Evolutionary conservation across 192 early-diverging fungal genomes (phyloP).

Genomic region (Lobosporangium transversale): DNA sequence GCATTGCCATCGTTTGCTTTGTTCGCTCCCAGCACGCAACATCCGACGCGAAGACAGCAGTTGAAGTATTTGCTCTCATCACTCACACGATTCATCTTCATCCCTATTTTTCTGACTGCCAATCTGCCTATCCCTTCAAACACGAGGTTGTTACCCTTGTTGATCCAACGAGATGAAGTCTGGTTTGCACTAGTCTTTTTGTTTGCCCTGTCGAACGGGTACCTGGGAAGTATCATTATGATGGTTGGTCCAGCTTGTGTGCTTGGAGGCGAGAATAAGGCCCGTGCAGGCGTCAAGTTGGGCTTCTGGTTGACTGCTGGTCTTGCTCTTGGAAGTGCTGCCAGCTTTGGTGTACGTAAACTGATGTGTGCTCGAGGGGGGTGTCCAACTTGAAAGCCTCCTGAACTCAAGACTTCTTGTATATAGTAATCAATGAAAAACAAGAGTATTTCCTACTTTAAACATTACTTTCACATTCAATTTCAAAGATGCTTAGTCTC

Average conservation of each 20-base stretch:
- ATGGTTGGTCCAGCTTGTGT: slow-evolving; percentile 64
- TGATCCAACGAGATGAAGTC: slow-evolving; percentile 55
- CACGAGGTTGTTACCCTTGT: slow-evolving; percentile 41
- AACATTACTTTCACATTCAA: too few species aligned
- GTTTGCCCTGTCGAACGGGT: slow-evolving; percentile 76
- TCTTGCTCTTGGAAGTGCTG: slow-evolving; percentile 71
- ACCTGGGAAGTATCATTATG: slow-evolving; percentile 69
- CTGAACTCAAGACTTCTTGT: too few species aligned
- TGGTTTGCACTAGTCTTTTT: slow-evolving; percentile 66
- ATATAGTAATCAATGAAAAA: too few species aligned
- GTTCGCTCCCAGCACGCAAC: slow-evolving; percentile 59
- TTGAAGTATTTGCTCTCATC: slow-evolving; percentile 56
- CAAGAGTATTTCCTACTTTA: too few species aligned
- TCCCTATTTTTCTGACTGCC: slow-evolving; percentile 77
- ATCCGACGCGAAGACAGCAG: slow-evolving; percentile 52
- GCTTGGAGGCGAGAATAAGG: slow-evolving; percentile 58
- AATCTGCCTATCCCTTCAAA: slow-evolving; percentile 64
- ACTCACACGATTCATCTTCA: slow-evolving; percentile 62
- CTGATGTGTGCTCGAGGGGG: slow-evolving; percentile 50
- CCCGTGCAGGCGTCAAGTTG: slow-evolving; percentile 71
- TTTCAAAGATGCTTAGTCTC: too few species aligned
- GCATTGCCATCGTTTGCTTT: slow-evolving; percentile 58
- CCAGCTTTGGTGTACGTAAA: slow-evolving; percentile 61
- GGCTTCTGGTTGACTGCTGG: slow-evolving; percentile 72
- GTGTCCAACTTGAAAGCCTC: too few species aligned